Evolutionary conservation across 2,329 filamentous ascomycete genomes (phyloP).

Genomic region (Colletotrichum sp.): DNA sequence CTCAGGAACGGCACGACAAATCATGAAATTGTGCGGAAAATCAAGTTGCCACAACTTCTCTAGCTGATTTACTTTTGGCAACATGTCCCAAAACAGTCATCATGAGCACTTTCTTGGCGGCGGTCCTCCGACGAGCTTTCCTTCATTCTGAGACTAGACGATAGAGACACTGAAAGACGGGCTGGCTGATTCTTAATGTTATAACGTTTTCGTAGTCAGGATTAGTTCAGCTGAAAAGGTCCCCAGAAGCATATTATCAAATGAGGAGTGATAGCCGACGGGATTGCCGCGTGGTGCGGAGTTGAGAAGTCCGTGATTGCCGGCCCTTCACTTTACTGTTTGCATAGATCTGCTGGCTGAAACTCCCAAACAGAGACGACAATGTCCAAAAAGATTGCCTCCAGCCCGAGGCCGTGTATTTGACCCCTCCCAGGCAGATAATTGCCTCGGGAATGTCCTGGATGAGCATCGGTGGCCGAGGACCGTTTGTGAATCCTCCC

Average conservation of each 20-base stretch:
- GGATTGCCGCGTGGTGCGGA: not conserved
- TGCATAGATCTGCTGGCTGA: not conserved
- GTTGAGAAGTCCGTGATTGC: not conserved
- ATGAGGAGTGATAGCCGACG: not conserved
- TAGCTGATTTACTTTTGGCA: not conserved
- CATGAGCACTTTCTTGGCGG: not conserved
- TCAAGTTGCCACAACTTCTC: not conserved
- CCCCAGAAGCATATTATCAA: not conserved
- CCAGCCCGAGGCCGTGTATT: not conserved
- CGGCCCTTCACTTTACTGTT: not conserved
- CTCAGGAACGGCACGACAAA: not conserved
- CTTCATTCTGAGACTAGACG: not conserved
- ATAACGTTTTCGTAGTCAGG: not conserved
- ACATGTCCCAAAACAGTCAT: not conserved
- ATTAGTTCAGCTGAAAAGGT: not conserved
- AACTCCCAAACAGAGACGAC: not conserved
- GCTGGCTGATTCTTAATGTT: not conserved
- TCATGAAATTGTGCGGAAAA: not conserved
- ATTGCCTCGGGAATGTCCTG: not conserved
- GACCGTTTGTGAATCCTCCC: not conserved
- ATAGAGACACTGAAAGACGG: not conserved
- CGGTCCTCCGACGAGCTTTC: not conserved
- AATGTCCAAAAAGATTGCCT: not conserved
- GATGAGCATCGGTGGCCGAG: not conserved
- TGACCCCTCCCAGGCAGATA: too few species aligned